phyloP scores from a whole-genome alignment of 495 filamentous ascomycete genomes.

The Trichoderma asperelloides region DNA sequence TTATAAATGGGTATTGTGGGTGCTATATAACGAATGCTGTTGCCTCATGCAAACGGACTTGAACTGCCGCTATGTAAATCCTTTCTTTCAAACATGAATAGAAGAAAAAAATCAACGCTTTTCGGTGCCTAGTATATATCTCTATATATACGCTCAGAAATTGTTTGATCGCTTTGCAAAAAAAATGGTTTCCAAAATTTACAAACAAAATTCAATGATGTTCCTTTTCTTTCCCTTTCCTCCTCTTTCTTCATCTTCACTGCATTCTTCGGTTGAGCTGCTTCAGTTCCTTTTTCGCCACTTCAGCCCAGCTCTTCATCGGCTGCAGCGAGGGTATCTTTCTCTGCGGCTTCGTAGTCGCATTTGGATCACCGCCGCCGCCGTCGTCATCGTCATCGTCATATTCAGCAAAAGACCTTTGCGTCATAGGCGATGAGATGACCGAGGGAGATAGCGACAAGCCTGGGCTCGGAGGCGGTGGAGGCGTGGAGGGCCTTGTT shows the following conservation, averaged over 20 bases:
- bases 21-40: not conserved
- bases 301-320: conserved; percentile 2
- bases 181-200: not conserved
- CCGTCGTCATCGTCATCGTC: not conserved
- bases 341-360: not conserved
- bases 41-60: not conserved
- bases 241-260: not conserved
- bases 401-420: not conserved
- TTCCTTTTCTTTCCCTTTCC: not conserved
- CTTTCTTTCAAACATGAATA: not conserved
- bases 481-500: not conserved
- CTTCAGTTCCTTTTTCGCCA: not conserved
- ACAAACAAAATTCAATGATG: not conserved
- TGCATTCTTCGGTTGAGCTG: not conserved
- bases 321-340: not conserved
- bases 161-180: not conserved
- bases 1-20: not conserved
- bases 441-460: not conserved
- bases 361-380: not conserved
- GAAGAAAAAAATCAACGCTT: not conserved
- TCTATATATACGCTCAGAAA: not conserved
- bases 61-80: not conserved
- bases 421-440: not conserved
- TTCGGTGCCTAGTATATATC: not conserved
- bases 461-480: not conserved